Evolutionary conservation across 768 basidiomycete species (phyloP), one percentile per base, ranked within the genome.

Genomic region (Leccinum broughii): DNA sequence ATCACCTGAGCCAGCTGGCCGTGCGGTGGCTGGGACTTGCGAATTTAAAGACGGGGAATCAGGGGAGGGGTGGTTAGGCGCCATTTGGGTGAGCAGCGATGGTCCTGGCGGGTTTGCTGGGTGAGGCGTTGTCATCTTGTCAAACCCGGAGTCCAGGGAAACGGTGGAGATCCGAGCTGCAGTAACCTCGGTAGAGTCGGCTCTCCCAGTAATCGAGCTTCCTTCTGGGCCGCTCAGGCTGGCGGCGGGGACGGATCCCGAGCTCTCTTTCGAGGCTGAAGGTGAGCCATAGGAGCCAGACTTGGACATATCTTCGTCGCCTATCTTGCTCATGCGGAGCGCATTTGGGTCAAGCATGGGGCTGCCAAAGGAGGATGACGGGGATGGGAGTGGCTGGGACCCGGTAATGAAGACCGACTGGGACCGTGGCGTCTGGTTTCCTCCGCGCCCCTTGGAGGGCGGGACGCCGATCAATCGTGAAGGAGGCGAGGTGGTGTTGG

Each of bases 261-360:
- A 55, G 1, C 39, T 60, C 6, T 74, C 70, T 61, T 70, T 67
- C 49, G 69, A 51, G 51, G 64, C 14, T 7, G 72, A 68, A 32
- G 51, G 49, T 7, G 72, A 73, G 24, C 70, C 68, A 14, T 66
- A 58, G 39, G 76, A 75, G 56, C 72, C 75, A 2, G 75, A 72
- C 44, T 77, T 76, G 50, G 73, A 75, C 10, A 69, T 66, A 51
- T 65, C 72, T 41, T 78, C 74, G 49, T 77, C 79, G 22, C 87
- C 90, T 67, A 98, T 95, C 76, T 88, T 92, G 76, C 83, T 88
- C 96, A 98, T 98, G 3, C 87, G 89, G 68, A 99, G 96, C 0
- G 87, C 87, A 80, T 87, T 92, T 65, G 89, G 90, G 80, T 97
- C 95, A 52, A 95, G 77, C 74, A 82, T 85, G 13, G 92, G 90